Evolutionary conservation across 208 protist genomes (phyloP).

Genomic region (Wallacemonas sp.): DNA sequence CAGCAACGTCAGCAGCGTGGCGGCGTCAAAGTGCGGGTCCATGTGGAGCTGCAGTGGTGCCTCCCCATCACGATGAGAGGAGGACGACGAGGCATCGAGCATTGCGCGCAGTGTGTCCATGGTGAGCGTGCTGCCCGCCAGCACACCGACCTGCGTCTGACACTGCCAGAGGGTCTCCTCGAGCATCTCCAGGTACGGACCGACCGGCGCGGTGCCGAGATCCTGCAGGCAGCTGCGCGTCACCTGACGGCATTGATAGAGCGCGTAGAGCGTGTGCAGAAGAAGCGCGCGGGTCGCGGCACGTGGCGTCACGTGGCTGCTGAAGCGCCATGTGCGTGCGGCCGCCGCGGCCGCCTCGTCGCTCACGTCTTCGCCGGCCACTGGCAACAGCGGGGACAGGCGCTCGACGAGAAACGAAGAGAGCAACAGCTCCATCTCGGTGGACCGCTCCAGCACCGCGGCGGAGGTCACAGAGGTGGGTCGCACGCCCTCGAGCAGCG

Average conservation of each 20-base stretch:
- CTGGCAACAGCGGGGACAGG: background rate
- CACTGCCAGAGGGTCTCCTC: conserved; percentile 86
- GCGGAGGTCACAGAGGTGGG: conserved; percentile 70
- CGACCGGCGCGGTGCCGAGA: conserved; percentile 48
- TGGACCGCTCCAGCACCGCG: conserved; percentile 66
- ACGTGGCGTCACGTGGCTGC: background rate
- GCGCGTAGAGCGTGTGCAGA: conserved; percentile 46
- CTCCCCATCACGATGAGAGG: background rate
- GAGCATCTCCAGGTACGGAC: conserved; percentile 75
- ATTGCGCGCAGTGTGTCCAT: conserved; percentile 37
- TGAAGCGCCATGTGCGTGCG: conserved; percentile 4
- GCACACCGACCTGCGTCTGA: conserved; percentile 37
- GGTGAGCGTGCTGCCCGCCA: conserved; percentile 35
- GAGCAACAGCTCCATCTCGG: conserved; percentile 84
- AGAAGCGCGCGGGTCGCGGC: conserved; percentile 32
- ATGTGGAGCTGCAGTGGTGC: conserved; percentile 24
- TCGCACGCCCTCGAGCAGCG: conserved; percentile 56
- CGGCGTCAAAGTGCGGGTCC: conserved; percentile 25
- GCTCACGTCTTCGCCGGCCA: background rate
- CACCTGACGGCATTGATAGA: conserved; percentile 66
- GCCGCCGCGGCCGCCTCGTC: background rate
- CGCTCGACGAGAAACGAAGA: conserved; percentile 18
- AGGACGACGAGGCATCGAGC: conserved; percentile 13
- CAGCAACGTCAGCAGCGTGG: conserved; percentile 32
- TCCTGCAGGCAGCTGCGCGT: conserved; percentile 68